Percentiles rank a stretch among this genome's conserved stretches.
These are phyloP conservation scores for Exophiala dermatitidis DNA, from an alignment of 2,329 filamentous ascomycete species.

Conservation along the genomic window DNA sequence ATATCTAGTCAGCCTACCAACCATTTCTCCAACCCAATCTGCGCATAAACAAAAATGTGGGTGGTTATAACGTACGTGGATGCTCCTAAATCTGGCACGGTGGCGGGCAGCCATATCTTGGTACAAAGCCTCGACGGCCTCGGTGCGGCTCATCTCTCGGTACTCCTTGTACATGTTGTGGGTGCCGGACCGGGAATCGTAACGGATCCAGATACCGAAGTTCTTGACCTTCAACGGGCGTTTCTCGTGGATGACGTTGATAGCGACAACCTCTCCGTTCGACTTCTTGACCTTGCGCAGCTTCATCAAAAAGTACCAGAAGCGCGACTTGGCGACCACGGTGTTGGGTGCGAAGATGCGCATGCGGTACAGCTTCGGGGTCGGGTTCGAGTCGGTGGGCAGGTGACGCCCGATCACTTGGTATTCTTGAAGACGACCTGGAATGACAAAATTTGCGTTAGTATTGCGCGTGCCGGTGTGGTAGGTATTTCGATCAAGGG, in stretches of 20 bases:
- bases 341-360: slow-evolving; percentile 98
- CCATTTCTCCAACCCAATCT: background rate
- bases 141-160: slow-evolving; percentile 94
- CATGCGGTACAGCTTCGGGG: slow-evolving; percentile 99
- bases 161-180: slow-evolving; percentile 99
- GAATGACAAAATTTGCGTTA: slow-evolving; percentile 5
- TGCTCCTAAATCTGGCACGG: slow-evolving; percentile 93
- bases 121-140: slow-evolving; percentile 95
- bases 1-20: background rate
- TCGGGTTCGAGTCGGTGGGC: slow-evolving; percentile 94
- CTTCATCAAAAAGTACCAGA: slow-evolving; percentile 99
- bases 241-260: slow-evolving; percentile 98
- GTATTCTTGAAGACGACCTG: slow-evolving; percentile 99
- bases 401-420: slow-evolving; percentile 99
- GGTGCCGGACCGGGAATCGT: slow-evolving; percentile 98
- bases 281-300: slow-evolving; percentile 99
- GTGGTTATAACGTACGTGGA: slow-evolving; percentile 65
- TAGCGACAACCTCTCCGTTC: slow-evolving; percentile 95
- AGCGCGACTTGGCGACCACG: slow-evolving; percentile 98
- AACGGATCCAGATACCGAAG: slow-evolving; percentile 99
- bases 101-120: slow-evolving; percentile 99
- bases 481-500: background rate
- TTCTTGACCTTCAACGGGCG: slow-evolving; percentile 99
- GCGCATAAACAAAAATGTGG: too few relatives aligned
- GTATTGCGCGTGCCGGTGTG: background rate